Evolutionary conservation across 2,329 filamentous ascomycete species (phyloP), one percentile per base, ranked within the genome.

Genomic region (Cercospora zeina): DNA sequence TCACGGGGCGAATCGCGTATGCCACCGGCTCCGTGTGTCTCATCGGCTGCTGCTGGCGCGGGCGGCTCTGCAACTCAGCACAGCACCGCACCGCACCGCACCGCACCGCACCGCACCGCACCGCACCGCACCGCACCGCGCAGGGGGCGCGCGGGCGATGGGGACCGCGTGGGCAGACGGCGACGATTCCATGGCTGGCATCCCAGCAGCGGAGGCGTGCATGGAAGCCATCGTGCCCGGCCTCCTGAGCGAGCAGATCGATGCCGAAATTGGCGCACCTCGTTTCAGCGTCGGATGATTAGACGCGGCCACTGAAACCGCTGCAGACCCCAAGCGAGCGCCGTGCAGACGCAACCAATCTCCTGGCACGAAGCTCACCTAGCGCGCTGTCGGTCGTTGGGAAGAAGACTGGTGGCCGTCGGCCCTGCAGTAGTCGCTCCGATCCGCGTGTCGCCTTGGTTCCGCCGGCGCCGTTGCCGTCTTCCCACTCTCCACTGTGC

Each of bases 161-260:
- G 59, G 59, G 42, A 42, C 45, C 24, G 54, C 42, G 30, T 55
- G 50, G 33, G 16, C n/a, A 62, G 56, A 54, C 58, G 45, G 36
- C 34, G 55, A 55, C 58, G 56, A 53, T 45, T 42, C 56, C 54
- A 62, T 51, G 59, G n/a, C n/a, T 59, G 37, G 53, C 54, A 27
- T 56, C 62, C 58, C 49, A 56, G 54, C 31, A 34, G 55, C 61
- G 62, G 61, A 51, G 57, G 50, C 34, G 54, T 55, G 54, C 62
- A 61, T 59, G 63, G 57, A 59, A 62, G 55, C 54, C 39, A 65
- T 61, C 61, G 6, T 58, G 62, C 64, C 62, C 60, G 59, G 57
- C 37, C 62, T 62, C 55, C 59, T 65, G 62, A 64, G 50, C 59
- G 45, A 61, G 50, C 61, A 54, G 60, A 61, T 64, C 54, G 54